Evolutionary conservation across 371 early-diverging fungal species (phyloP), one percentile per base, ranked within the genome.

Genomic region (Blakeslea trispora): DNA sequence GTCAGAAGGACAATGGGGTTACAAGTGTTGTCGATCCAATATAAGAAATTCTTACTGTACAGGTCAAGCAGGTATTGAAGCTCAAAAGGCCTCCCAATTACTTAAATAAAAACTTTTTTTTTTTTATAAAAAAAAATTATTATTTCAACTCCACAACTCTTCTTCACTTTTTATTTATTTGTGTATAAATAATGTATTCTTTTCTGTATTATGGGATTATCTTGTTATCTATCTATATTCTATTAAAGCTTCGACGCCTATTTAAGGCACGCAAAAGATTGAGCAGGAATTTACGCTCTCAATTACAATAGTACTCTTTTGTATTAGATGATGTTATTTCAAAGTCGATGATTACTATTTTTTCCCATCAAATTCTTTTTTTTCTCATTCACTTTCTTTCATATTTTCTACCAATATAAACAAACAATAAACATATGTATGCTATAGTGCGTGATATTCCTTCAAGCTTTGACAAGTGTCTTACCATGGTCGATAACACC

Each of bases 1-100:
- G 96, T 72, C 81, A n/a, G 91, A 93, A 66, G 96, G 95, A 22
- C 79, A 85, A 45, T 97, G 98, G 99, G 99, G 99, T 22, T 98
- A 94, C 71, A 82, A 85, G 42, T 98, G 99, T 70, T 98, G 97
- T 68, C 88, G 89, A 40, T 82, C 89, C 0, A 79, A 88, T 61
- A 57, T 84, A 17, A 75, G 81, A 58, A 87, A 84, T 45, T 83
- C 93, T 8, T 94, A 93, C 63, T 95, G 96, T 69, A 91, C 90
- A 9, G 93, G 93, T 11, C 63, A 71, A 24, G 88, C 88, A 13
- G 92, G 91, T 32, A 88, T 87, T 49, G 92, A 91, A 56, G 92
- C 91, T 19, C 79, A 79, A 41, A 66, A 73, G 40, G 79, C 73
- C 8, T 70, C 77, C 13, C 59, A 53, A 35, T 37, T 59, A 18